Evolutionary conservation across 805 yeast genomes (phyloP).

Genomic region (Ogataea nitratoaversa): DNA sequence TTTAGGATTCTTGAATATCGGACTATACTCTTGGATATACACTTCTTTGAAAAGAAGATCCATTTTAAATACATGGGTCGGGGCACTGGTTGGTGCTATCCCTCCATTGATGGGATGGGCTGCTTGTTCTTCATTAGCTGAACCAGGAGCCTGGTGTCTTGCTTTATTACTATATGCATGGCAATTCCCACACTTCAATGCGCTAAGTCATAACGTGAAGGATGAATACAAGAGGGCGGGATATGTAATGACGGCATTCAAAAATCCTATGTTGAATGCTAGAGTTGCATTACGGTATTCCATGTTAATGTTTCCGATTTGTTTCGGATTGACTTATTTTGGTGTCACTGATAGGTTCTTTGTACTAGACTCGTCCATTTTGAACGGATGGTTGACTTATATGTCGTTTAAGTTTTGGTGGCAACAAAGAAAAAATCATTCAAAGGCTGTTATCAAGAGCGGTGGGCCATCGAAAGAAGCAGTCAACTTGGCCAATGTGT

Average conservation of each 20-base stretch:
- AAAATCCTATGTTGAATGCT: constrained; percentile 86
- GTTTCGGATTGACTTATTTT: constrained; percentile 74
- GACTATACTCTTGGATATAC: constrained; percentile 83
- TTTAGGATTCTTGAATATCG: constrained; percentile 77
- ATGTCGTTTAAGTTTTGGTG: constrained; percentile 81
- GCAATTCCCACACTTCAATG: constrained; percentile 98
- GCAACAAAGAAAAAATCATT: constrained; percentile 66
- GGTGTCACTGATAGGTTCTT: constrained; percentile 81
- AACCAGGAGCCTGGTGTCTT: constrained; percentile 94
- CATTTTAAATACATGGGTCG: constrained; percentile 95
- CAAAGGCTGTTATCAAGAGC: constrained; percentile 28
- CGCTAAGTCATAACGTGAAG: constrained; percentile 82
- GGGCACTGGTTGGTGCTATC: constrained; percentile 97
- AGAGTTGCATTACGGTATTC: constrained; percentile 91
- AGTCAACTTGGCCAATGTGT: constrained; percentile 52
- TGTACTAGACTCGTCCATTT: constrained; percentile 71
- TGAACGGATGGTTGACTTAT: constrained; percentile 83
- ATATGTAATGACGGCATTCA: constrained; percentile 95
- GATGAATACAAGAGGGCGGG: constrained; percentile 91
- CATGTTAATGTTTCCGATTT: constrained; percentile 88
- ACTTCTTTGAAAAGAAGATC: constrained; percentile 84
- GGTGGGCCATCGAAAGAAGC: constrained; percentile 53
- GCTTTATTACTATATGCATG: constrained; percentile 90
- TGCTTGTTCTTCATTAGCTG: constrained; percentile 69
- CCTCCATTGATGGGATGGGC: constrained; percentile 99